Evolutionary conservation across 1,139 yeast genomes (phyloP), one percentile per base, ranked within the genome.

Genomic region (Blastobotrys indianensis): DNA sequence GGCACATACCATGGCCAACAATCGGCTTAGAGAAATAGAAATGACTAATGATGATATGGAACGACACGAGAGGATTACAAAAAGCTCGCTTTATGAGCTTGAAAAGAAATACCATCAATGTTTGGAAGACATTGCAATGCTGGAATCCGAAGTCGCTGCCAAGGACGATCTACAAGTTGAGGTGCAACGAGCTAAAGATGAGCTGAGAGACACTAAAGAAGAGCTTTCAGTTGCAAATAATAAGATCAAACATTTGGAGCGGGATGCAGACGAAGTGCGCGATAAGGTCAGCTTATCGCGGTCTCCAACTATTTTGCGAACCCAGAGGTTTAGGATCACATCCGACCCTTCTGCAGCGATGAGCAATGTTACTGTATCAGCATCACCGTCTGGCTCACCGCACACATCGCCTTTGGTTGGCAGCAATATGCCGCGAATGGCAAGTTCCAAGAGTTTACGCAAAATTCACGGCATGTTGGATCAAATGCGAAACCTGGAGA

Each of bases 31-130:
- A n/a, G 70, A 67, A 33, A 63, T 65, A 8, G 71, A 67, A 50
- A 61, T 64, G 58, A 63, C 59, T 31, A 66, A 66, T 45, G 71
- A 67, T 48, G 68, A 66, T 45, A 62, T 67, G 61, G 71, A 67
- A 49, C 59, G 64, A 15, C 59, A 56, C 17, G 69, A 62, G 29
- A 54, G 64, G 37, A 62, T 62, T 38, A 57, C 63, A 4, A 52
- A 61, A 45, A 54, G 62, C 8, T 58, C 68, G 3, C 50, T 64
- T 29, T 61, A 58, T 25, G 64, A 64, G 30, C 51, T 64, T 39
- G 66, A 63, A 45, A 50, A 49, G 37, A 58, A 57, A 39, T 64
- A 65, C 48, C 60, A 64, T 40, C 53, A 53, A 16, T 45, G 64
- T 3, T 40, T 66, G 41, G 70, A 66, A 40, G 55, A 59, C 43